Evolutionary conservation across 768 basidiomycete genomes (phyloP).

Genomic region (Paxillus ammoniavirescens): DNA sequence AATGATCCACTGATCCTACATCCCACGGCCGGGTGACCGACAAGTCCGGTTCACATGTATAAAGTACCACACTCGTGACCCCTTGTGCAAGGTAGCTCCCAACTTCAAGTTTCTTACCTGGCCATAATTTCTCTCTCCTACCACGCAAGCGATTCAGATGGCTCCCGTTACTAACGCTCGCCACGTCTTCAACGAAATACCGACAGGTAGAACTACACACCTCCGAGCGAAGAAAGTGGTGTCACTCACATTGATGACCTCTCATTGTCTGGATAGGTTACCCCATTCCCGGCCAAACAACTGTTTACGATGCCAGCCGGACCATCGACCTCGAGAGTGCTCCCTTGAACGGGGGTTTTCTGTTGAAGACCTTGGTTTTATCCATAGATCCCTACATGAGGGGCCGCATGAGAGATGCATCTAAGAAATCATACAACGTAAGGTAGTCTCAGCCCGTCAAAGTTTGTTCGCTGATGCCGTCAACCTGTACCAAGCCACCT

Average conservation of each 20-base stretch:
- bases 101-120: too few relatives aligned
- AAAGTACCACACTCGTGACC: too few relatives aligned
- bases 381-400: slow-evolving; percentile 47
- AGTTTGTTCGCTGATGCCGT: neutral
- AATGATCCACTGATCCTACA: too few relatives aligned
- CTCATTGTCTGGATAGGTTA: slow-evolving; percentile 22
- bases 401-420: slow-evolving; percentile 35
- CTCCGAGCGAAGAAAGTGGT: too few relatives aligned
- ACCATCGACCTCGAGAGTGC: slow-evolving; percentile 51
- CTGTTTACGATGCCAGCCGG: slow-evolving; percentile 41
- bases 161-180: slow-evolving; percentile 31
- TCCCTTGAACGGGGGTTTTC: slow-evolving; percentile 42
- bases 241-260: too few relatives aligned
- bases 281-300: slow-evolving; percentile 44
- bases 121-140: too few relatives aligned
- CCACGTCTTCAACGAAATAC: slow-evolving; percentile 38
- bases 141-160: neutral
- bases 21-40: too few relatives aligned
- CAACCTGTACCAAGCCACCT: neutral
- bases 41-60: too few relatives aligned
- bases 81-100: too few relatives aligned
- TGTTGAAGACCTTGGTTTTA: slow-evolving; percentile 50
- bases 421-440: slow-evolving; percentile 9
- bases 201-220: slow-evolving; percentile 10
- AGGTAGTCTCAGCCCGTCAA: neutral